Conservation (phyloP, 2,329 filamentous ascomycete genomes). For the Colletotrichum falcatum region DNA sequence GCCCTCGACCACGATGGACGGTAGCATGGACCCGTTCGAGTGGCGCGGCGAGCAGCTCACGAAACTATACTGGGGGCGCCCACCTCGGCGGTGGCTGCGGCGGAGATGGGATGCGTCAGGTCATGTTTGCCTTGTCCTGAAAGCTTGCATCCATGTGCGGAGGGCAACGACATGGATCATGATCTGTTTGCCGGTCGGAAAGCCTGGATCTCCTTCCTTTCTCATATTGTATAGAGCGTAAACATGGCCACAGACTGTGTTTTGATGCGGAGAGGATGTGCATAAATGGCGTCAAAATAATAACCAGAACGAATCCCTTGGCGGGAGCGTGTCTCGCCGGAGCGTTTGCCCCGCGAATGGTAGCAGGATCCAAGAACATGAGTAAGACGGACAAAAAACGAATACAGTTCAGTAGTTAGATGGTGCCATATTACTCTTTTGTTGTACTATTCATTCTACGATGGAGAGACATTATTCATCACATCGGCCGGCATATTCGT, state of each 20-base stretch:
- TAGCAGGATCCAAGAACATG: too few relatives aligned
- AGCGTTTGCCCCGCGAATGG: neutral
- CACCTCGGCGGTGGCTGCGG: conserved; percentile 39
- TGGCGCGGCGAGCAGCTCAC: conserved; percentile 47
- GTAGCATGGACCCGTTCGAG: conserved; percentile 45
- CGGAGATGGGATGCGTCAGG: neutral
- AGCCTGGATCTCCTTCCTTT: too few relatives aligned
- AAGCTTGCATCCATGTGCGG: neutral
- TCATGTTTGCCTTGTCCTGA: conserved; percentile 9
- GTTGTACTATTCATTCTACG: neutral
- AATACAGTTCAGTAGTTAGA: too few relatives aligned
- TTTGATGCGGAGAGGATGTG: neutral
- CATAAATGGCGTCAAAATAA: too few relatives aligned
- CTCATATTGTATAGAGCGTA: neutral
- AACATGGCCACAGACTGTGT: too few relatives aligned
- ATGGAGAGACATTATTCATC: neutral
- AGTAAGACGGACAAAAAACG: neutral
- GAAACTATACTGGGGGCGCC: conserved; percentile 46
- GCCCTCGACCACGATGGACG: conserved; percentile 44
- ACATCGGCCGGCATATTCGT: neutral
- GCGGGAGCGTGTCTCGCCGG: too few relatives aligned
- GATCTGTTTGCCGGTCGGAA: neutral
- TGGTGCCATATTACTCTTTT: conserved; percentile 2
- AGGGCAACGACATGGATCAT: too few relatives aligned
- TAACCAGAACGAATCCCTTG: neutral